phyloP scores from a whole-genome alignment of 2,329 filamentous ascomycete species.

The Calonectria leucothoes region DNA sequence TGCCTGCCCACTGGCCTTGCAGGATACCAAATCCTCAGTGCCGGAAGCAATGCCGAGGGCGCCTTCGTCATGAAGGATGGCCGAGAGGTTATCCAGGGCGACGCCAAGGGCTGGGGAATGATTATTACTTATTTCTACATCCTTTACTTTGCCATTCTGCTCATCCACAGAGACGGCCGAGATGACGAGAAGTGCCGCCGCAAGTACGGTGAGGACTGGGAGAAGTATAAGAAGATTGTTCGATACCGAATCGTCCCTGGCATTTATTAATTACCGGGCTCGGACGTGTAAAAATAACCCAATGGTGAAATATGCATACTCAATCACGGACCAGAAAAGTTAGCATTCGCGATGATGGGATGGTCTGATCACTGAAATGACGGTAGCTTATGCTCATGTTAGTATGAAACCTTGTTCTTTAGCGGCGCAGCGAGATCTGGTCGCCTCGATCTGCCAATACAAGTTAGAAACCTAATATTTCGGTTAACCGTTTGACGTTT shows the following conservation, averaged over 20 bases:
- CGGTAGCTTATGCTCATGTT: neutral
- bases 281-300: neutral
- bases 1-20: slow-evolving; percentile 87
- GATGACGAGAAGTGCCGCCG: slow-evolving; percentile 91
- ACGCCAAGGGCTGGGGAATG: slow-evolving; percentile 85
- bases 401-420: slow-evolving; percentile 1
- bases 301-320: neutral
- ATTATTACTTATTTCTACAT: slow-evolving; percentile 95
- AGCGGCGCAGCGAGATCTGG: slow-evolving; percentile 4
- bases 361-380: neutral
- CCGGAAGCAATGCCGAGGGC: slow-evolving; percentile 61
- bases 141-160: slow-evolving; percentile 87
- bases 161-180: slow-evolving; percentile 86
- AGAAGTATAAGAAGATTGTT: slow-evolving; percentile 86
- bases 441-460: slow-evolving; percentile 20
- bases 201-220: slow-evolving; percentile 96
- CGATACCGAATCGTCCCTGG: slow-evolving; percentile 86
- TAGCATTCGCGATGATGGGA: neutral
- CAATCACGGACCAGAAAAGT: neutral
- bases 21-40: slow-evolving; percentile 78
- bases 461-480: neutral
- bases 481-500: slow-evolving; percentile 22
- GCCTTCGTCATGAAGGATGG: slow-evolving; percentile 69
- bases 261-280: slow-evolving; percentile 70
- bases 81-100: slow-evolving; percentile 75